These are phyloP conservation scores for Hymenoscyphus scutula DNA, from an alignment of 2,329 filamentous ascomycete genomes.

Conservation along the genomic window DNA sequence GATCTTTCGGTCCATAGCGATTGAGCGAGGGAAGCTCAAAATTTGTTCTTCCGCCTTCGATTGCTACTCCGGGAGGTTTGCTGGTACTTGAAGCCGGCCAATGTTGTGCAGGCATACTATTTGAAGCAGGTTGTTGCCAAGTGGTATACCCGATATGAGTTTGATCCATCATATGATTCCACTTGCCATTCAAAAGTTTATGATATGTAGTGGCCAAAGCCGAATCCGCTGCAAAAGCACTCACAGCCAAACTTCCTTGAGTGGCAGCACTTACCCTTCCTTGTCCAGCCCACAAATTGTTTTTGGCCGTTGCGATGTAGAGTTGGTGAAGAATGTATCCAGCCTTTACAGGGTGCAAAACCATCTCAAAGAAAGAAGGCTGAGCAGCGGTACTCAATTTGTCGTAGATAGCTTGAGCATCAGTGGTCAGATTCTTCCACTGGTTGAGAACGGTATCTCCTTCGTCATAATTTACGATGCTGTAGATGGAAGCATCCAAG, in stretches of 20 bases:
- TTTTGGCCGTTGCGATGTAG: slow-evolving; percentile 18
- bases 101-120: slow-evolving; percentile 16
- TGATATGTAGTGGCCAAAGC: slow-evolving; percentile 19
- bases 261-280: slow-evolving; percentile 14
- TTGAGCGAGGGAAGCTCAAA: slow-evolving; percentile 15
- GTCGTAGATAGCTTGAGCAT: slow-evolving; percentile 18
- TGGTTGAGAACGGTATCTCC: slow-evolving; percentile 14
- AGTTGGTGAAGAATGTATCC: slow-evolving; percentile 18
- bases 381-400: slow-evolving; percentile 14
- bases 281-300: slow-evolving; percentile 20
- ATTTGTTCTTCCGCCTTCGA: slow-evolving; percentile 19
- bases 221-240: slow-evolving; percentile 17
- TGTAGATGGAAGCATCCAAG: slow-evolving; percentile 19
- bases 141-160: slow-evolving; percentile 21
- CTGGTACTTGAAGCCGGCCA: slow-evolving; percentile 9
- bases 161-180: slow-evolving; percentile 26
- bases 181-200: slow-evolving; percentile 20
- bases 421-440: slow-evolving; percentile 15
- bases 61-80: slow-evolving; percentile 15
- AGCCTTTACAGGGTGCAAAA: slow-evolving; percentile 21
- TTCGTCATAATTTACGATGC: slow-evolving; percentile 21
- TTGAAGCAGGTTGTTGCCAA: slow-evolving; percentile 20
- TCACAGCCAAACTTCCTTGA: slow-evolving; percentile 12
- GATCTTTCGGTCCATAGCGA: slow-evolving; percentile 10
- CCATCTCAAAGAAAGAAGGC: slow-evolving; percentile 22